A percentile compares a stretch with the other conserved stretches of the same genome.
phyloP scores from a whole-genome alignment of 345 rosid species.

The Citrus inodora region DNA sequence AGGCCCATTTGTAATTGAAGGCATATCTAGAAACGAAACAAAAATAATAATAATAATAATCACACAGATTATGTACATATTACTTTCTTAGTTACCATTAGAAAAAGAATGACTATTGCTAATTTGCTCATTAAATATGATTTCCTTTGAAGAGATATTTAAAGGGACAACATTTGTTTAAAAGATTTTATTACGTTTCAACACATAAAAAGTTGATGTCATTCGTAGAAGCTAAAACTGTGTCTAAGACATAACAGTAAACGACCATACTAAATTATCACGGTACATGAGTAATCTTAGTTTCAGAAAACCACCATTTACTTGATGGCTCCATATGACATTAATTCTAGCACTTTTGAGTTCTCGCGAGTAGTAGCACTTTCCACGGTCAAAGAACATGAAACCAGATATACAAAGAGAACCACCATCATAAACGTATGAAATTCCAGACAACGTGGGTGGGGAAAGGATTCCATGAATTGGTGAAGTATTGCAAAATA shows the following conservation, averaged over 20 bases:
- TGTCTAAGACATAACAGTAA: neutral
- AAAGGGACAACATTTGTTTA: neutral
- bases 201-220: neutral
- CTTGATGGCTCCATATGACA: neutral
- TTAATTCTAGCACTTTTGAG: neutral
- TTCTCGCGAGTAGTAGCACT: neutral
- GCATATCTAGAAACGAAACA: slow-evolving; percentile 13
- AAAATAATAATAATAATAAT: neutral
- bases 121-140: neutral
- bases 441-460: neutral
- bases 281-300: neutral
- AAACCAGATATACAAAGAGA: neutral
- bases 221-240: neutral
- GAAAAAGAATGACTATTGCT: neutral
- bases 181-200: neutral
- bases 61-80: neutral
- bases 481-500: neutral
- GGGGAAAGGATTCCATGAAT: neutral
- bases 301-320: neutral
- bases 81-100: neutral
- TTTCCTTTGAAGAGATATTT: neutral
- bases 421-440: neutral
- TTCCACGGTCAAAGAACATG: neutral
- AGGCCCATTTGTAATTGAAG: slow-evolving; percentile 9
- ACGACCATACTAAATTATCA: neutral